Conservation (phyloP, 106 monocot genomes). For the Dendrobium huoshanense region DNA sequence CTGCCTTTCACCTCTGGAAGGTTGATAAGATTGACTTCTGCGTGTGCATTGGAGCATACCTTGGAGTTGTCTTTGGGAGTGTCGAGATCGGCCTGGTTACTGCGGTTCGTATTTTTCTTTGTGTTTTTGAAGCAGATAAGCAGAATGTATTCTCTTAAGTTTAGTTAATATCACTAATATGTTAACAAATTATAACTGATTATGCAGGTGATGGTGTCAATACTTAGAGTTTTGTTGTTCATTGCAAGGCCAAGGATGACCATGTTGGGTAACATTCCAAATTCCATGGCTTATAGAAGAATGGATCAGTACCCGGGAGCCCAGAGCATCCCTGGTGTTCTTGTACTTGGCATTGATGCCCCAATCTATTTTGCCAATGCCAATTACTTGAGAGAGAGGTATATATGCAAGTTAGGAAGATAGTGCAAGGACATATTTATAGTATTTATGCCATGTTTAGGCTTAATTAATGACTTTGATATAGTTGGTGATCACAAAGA, state of each 20-base stretch:
- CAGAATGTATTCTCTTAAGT: background rate
- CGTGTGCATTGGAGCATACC: slow-evolving; percentile 72
- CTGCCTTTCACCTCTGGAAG: slow-evolving; percentile 68
- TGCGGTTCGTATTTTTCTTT: slow-evolving; percentile 24
- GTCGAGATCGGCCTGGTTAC: slow-evolving; percentile 73
- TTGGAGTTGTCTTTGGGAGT: slow-evolving; percentile 83
- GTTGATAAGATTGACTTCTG: slow-evolving; percentile 94
- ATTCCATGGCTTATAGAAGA: slow-evolving; percentile 66
- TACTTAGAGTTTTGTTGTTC: slow-evolving; percentile 71
- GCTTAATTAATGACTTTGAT: no score
- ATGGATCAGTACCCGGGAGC: slow-evolving; percentile 71
- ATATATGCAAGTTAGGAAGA: background rate
- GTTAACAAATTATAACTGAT: background rate
- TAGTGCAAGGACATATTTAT: no score
- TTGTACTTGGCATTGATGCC: slow-evolving; percentile 71
- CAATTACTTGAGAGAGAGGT: slow-evolving; percentile 91
- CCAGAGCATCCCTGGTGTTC: slow-evolving; percentile 52
- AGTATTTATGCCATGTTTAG: no score
- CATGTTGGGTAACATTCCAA: slow-evolving; percentile 75
- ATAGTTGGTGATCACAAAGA: no score
- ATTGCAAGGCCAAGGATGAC: slow-evolving; percentile 76
- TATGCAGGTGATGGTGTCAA: slow-evolving; percentile 54
- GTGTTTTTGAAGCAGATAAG: background rate
- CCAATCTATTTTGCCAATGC: slow-evolving; percentile 87
- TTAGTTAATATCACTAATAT: background rate